Percentiles rank a stretch among this genome's conserved stretches.
Evolutionary conservation across 495 filamentous ascomycete species (phyloP).

Genomic region (Hypoxylon lenormandii): DNA sequence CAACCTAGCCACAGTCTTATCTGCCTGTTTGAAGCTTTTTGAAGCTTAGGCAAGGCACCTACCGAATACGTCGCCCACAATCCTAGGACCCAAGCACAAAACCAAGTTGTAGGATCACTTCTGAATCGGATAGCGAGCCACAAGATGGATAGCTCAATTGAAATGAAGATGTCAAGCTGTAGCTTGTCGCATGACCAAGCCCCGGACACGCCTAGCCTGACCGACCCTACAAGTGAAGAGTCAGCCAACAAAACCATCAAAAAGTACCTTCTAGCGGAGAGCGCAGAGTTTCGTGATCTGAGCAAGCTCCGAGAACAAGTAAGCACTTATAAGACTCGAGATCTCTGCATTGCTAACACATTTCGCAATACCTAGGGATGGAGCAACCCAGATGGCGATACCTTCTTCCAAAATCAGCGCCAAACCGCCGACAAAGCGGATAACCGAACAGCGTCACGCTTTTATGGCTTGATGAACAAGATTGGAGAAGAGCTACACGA

Average conservation of each 20-base stretch:
- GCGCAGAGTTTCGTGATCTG: not conserved
- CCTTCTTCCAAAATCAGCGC: constrained; percentile 56
- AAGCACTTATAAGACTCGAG: too few species aligned
- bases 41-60: too few species aligned
- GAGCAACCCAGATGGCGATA: constrained; percentile 56
- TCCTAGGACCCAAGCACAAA: too few species aligned
- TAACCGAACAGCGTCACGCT: constrained; percentile 10
- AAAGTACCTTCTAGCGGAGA: not conserved
- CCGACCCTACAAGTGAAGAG: not conserved
- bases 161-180: too few species aligned
- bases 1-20: too few species aligned
- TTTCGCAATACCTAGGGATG: constrained; percentile 58
- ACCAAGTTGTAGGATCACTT: too few species aligned
- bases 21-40: too few species aligned
- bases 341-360: not conserved
- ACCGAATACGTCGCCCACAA: too few species aligned
- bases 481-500: constrained; percentile 33
- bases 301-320: not conserved
- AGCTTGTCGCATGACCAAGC: too few species aligned
- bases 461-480: constrained; percentile 34
- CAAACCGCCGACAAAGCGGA: constrained; percentile 51
- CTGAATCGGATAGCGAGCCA: too few species aligned
- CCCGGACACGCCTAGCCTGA: too few species aligned
- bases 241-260: not conserved
- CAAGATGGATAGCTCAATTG: too few species aligned